Evolutionary conservation across 495 filamentous ascomycete species (phyloP).

Genomic region (Neurospora africana): DNA sequence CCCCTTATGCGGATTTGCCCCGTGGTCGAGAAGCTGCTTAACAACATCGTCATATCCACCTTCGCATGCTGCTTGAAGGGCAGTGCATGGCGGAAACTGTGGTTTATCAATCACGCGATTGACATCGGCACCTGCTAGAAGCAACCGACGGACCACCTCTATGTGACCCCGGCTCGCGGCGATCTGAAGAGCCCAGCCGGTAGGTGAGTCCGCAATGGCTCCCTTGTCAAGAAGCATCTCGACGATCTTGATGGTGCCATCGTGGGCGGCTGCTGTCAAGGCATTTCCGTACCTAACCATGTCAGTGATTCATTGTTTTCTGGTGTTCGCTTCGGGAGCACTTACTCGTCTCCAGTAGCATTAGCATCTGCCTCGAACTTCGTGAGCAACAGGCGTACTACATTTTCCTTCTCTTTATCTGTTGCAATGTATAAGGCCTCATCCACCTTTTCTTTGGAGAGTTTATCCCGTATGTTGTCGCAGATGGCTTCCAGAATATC

Average conservation of each 20-base stretch:
- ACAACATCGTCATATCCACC: conserved; percentile 13
- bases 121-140: conserved; percentile 24
- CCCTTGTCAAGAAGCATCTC: no score
- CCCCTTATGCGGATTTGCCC: no score
- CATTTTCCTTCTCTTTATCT: neutral
- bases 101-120: conserved; percentile 14
- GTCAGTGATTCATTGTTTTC: neutral
- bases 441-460: no score
- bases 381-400: neutral
- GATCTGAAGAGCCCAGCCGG: conserved; percentile 21
- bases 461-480: neutral
- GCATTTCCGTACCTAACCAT: conserved; percentile 9
- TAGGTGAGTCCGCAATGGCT: no score
- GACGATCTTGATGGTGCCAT: neutral
- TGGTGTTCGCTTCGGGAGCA: no score
- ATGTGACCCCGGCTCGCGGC: conserved; percentile 22
- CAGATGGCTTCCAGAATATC: neutral
- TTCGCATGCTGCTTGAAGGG: conserved; percentile 23
- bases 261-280: neutral
- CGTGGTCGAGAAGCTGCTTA: no score
- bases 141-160: conserved; percentile 18
- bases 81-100: conserved; percentile 12
- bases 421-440: neutral
- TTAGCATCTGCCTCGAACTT: conserved; percentile 20
- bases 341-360: neutral